Evolutionary conservation across 257 asterid species (phyloP), one percentile per base, ranked within the genome.

Genomic region (Gynochthodes officinalis): DNA sequence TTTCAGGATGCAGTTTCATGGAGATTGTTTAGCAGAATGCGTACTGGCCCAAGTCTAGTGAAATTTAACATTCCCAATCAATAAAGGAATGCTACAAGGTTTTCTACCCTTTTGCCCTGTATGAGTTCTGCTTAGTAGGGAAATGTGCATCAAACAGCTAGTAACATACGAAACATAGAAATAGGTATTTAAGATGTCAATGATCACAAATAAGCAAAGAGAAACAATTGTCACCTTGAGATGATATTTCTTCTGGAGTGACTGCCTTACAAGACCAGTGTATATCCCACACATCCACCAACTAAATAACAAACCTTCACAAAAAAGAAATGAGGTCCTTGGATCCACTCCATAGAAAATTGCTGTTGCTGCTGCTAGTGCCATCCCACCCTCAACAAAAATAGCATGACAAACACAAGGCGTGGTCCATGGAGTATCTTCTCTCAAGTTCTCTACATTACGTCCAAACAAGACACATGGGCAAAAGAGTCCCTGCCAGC

Each of bases 251-350:
- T 89, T 95, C 89, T 95, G 99, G 79, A 95, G 77, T 1, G 94
- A 78, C 79, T 95, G 98, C 60, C 97, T 82, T 53, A 83, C 81
- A 59, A 92, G 86, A 67, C 98, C 97, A 49, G 99, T 91, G 84
- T 95, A 92, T 79, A 95, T 90, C 50, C 98, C 99, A 82, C 99
- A 95, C 98, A 95, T 87, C 99, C 99, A 95, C 99, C 99, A 95
- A 82, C 99, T 82, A 82, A 95, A 95, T 59, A 90, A 76, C 85
- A 95, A 81, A 55, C 99, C 98, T 84, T 95, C 98, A 67, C 84
- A 74, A 46, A 95, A 81, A 80, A 95, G 99, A 82, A 84, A 90
- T 53, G 96, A 84, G 1, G 94, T 84, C 78, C 96, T 82, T 3
- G 99, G 98, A 74, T 95, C 99, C 76, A 95, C 78, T 61, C 98